Base-by-base conservation (phyloP, 345 rosid genomes). In the Euphorbia tirucalli region DNA sequence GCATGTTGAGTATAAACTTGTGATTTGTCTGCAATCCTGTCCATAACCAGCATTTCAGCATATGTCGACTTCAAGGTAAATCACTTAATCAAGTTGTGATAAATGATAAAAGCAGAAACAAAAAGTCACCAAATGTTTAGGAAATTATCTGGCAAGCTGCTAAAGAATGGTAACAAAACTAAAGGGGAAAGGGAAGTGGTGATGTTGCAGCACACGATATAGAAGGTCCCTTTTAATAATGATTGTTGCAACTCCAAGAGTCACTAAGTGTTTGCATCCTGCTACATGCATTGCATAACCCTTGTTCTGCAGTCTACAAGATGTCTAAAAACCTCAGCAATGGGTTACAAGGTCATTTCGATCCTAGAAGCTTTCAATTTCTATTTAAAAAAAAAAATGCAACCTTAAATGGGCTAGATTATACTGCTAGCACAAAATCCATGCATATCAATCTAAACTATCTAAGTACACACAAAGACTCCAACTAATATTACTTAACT, bases 1-100 rank as follows among this genome's bases (percentile, higher is more conserved):
- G 99, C 99, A 86, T 96, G 99, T 56, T 96, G 99, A 58, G 99
- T 96, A 73, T 96, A 96, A 66, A 96, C 86, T 74, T 96, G 99
- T 48, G 99, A 93, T 71, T 96, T 93, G 79, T 96, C 98, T 0
- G 99, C 98, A 79, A 96, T 88, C 99, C 99, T 96, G 55, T 37
- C 30, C 68, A 41, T 1, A 41, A 1, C 21, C 43, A 63, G 16
- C 66, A 62, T 62, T 59, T 59, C 48, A 39, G 74, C 44, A 74
- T 19, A 65, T 24, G 55, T 25, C 5, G 27, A 39, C 41, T 22
- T 21, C 49, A 22, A 4, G 44, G 15, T 21, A 61, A 27, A 64
- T 35, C 37, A 41, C 1, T 41, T 39, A n/a, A n/a, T 31, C 39
- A 24, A 64, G 68, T 27, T 39, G 13, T 5, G 10, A 22, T 39